Percentiles rank a stretch among this genome's conserved stretches.
Evolutionary conservation across 1,284 basidiomycete species (phyloP).

Genomic region (Marasmius sp.): DNA sequence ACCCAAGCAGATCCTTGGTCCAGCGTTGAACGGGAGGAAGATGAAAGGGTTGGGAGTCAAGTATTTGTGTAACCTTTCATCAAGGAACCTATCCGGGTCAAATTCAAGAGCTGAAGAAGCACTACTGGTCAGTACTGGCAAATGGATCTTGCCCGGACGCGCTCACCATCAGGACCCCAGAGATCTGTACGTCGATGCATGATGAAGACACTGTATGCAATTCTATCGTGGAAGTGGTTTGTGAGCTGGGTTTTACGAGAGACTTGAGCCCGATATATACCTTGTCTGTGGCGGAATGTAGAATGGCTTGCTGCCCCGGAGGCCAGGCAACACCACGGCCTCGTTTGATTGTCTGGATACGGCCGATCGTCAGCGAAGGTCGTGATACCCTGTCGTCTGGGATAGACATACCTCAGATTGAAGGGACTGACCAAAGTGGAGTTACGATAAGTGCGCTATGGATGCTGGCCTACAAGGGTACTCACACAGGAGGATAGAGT

Average conservation of each 20-base stretch:
- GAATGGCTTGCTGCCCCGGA: constrained; percentile 28
- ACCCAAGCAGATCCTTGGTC: constrained; percentile 58
- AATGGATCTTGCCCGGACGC: neutral
- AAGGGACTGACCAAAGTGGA: constrained; percentile 28
- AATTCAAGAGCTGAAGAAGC: constrained; percentile 43
- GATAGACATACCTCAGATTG: constrained; percentile 23
- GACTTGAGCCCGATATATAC: constrained; percentile 7
- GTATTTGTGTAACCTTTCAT: constrained; percentile 49
- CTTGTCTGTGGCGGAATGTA: constrained; percentile 34
- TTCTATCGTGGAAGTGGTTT: neutral
- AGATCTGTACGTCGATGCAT: constrained; percentile 24
- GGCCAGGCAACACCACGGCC: constrained; percentile 15
- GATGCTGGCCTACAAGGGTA: neutral
- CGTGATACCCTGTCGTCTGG: neutral
- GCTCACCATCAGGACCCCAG: constrained; percentile 27
- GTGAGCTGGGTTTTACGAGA: constrained; percentile 4
- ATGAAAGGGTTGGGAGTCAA: constrained; percentile 57
- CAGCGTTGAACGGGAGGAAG: constrained; percentile 62
- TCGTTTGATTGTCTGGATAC: constrained; percentile 18
- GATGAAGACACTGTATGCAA: constrained; percentile 19
- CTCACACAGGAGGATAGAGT: constrained; percentile 44
- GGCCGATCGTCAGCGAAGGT: constrained; percentile 3
- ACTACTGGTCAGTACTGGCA: neutral
- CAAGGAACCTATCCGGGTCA: constrained; percentile 61
- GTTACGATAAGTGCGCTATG: neutral